A percentile compares a stretch with the other conserved stretches of the same genome.
phyloP scores from a whole-genome alignment of 371 early-diverging fungal species.

The Catenaria anguillulae region DNA sequence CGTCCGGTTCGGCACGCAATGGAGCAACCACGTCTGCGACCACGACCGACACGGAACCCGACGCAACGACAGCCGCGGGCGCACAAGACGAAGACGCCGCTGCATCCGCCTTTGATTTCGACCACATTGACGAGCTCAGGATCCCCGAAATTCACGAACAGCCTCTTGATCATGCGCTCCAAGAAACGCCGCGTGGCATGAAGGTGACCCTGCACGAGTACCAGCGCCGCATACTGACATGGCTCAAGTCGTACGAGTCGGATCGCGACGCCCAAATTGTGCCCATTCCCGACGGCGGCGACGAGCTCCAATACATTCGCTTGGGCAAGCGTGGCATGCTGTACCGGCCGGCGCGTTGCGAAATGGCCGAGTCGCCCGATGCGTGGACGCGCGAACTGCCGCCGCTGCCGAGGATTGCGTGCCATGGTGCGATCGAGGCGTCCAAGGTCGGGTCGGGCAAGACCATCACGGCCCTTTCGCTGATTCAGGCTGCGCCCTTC shows the following conservation, averaged over 20 bases:
- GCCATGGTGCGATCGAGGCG: conserved; percentile 1
- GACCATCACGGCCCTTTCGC: background rate
- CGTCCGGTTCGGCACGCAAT: no score
- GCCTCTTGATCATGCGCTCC: background rate
- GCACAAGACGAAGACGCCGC: no score
- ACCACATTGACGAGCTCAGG: background rate
- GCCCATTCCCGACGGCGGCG: background rate
- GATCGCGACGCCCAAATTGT: background rate
- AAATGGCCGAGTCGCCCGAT: background rate
- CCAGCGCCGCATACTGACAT: background rate
- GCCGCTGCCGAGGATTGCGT: background rate
- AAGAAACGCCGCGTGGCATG: background rate
- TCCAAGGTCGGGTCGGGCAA: background rate
- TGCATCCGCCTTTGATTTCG: no score
- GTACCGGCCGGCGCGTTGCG: background rate
- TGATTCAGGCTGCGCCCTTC: background rate
- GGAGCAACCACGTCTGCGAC: no score
- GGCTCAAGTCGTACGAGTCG: background rate
- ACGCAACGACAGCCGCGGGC: no score
- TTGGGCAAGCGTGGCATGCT: background rate
- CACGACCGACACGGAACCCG: no score
- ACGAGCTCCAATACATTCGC: background rate
- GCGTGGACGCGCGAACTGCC: background rate
- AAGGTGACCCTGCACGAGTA: background rate
- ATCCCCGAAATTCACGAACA: background rate